Base-by-base conservation (phyloP, 306 rosid species). In the Cajanus cajan region DNA sequence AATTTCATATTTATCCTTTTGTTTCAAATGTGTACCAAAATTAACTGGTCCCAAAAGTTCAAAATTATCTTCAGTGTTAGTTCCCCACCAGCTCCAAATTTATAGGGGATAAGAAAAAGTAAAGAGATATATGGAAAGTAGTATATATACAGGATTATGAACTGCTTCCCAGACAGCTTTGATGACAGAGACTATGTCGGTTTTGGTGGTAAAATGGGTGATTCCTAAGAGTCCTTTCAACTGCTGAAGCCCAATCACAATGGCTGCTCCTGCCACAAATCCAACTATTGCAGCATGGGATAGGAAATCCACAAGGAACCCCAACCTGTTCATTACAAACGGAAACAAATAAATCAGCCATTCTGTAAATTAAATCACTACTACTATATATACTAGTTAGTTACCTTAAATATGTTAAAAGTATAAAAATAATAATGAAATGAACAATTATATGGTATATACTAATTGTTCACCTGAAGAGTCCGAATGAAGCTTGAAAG, bases 161-260 rank as follows among this genome's bases (percentile, higher is more conserved):
- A 87, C n/a, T 58, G 88, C 83, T 69, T 68, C 68, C 81, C 77
- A 73, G 13, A 87, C 89, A 64, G 97, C 90, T 80, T 84, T 54
- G 7, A 87, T 5, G 22, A 90, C 97, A 73, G 97, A 91, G 75
- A 88, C 71, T 25, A 91, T 50, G 71, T 91, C 97, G 16, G 97
- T 91, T 80, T 80, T 88, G 75, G 76, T 90, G 2, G 94, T 89
- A 76, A 91, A 91, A 80, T 90, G 90, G 74, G 71, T 36, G 57
- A 88, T 65, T 8, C 97, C 97, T 25, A 91, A 78, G 22, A 91
- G 73, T 76, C 94, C 97, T 82, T 89, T 91, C 55, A 91, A 82
- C 72, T 91, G 97, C 78, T 91, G 97, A 84, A 91, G 94, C 1
- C 97, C 92, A 71, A 91, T 91, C 2, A 90, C 90, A 61, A 91